Evolutionary conservation across 2,329 filamentous ascomycete genomes (phyloP).

Genomic region (Alternaria sp.): DNA sequence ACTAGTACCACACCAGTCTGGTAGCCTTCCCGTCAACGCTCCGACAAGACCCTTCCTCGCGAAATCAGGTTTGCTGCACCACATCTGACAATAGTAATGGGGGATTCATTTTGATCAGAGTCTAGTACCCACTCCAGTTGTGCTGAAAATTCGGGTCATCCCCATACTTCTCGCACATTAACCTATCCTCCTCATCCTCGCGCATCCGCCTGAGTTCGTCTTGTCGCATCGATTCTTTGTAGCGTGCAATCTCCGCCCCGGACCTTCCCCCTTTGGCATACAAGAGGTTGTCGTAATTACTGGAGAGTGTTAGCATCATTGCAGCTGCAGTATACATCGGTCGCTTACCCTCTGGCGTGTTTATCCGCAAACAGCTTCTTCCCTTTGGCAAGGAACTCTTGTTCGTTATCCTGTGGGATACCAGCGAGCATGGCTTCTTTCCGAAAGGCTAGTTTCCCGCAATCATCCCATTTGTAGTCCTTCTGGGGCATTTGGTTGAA

Average conservation of each 20-base stretch:
- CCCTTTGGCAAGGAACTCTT: neutral
- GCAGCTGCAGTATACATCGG: neutral
- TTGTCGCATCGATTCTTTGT: neutral
- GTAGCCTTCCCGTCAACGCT: neutral
- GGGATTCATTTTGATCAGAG: too few relatives aligned
- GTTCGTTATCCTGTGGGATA: neutral
- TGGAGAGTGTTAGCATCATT: neutral
- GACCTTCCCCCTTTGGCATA: neutral
- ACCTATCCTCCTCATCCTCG: neutral
- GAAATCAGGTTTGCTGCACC: neutral
- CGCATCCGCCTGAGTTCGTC: neutral
- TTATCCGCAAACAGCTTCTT: neutral
- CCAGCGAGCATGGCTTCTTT: neutral
- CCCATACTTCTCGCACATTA: neutral
- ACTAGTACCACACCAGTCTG: neutral
- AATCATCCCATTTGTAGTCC: neutral
- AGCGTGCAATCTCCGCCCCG: neutral
- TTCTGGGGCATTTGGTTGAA: neutral
- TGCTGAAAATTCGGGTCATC: neutral
- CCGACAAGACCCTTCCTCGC: rapidly evolving
- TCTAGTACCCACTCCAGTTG: neutral
- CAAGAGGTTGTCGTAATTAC: neutral
- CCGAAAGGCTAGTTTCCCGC: neutral
- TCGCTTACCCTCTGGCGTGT: neutral
- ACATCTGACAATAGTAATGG: too few relatives aligned